Percentiles rank a stretch among this genome's conserved stretches.
These are phyloP conservation scores for Pelargonium cotyledonis DNA, from an alignment of 441 rosid genomes.

Conservation along the genomic window DNA sequence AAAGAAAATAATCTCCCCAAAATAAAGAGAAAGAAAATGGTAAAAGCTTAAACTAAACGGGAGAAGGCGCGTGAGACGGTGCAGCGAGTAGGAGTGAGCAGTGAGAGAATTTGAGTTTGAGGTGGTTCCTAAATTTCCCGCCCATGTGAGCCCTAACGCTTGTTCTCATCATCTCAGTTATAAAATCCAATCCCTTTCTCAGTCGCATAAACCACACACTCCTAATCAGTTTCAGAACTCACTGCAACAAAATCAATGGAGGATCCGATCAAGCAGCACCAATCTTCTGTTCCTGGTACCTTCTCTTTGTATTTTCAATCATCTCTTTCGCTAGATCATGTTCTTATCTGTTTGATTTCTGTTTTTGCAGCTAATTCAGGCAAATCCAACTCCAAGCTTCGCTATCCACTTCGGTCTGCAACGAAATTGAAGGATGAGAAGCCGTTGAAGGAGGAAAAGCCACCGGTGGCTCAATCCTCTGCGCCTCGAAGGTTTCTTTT, in stretches of 20 bases:
- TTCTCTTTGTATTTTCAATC: neutral
- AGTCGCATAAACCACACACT: neutral
- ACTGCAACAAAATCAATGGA: neutral
- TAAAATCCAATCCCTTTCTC: neutral
- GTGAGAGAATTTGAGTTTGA: too few species aligned
- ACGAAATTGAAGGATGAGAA: slow-evolving; percentile 15
- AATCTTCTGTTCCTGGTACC: neutral
- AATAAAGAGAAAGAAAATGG: too few species aligned
- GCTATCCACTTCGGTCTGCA: slow-evolving; percentile 76
- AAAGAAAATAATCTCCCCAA: too few species aligned
- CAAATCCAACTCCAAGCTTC: slow-evolving; percentile 45
- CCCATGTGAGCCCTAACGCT: slow-evolving; percentile 1
- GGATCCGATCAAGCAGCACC: slow-evolving; percentile 5
- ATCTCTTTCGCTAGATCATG: neutral
- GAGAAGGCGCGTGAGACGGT: too few species aligned
- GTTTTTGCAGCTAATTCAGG: slow-evolving; percentile 17
- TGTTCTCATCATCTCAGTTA: neutral
- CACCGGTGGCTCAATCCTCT: slow-evolving; percentile 40
- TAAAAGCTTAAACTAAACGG: too few species aligned
- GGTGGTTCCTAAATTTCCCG: neutral
- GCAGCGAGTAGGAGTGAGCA: too few species aligned
- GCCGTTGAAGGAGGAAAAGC: slow-evolving; percentile 48
- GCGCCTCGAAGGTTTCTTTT: slow-evolving; percentile 46
- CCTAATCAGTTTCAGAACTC: neutral
- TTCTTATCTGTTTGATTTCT: neutral